These are phyloP conservation scores for Cercis canadensis DNA, from an alignment of 306 rosid species.

Conservation along the genomic window DNA sequence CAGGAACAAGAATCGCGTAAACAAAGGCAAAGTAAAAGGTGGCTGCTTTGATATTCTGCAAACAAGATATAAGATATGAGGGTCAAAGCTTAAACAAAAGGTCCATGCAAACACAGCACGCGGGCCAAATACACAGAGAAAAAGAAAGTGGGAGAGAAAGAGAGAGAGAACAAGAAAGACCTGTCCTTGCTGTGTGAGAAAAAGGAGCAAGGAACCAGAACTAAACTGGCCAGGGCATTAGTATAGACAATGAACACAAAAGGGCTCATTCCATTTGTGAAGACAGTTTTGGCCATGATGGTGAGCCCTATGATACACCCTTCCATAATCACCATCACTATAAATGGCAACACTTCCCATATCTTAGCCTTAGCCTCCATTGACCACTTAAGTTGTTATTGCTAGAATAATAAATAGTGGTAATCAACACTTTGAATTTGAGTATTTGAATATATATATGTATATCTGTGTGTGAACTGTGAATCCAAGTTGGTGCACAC, in stretches of 20 bases:
- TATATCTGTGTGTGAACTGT: no score
- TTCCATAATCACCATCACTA: conserved; percentile 69
- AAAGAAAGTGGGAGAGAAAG: no score
- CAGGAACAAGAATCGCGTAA: conserved; percentile 63
- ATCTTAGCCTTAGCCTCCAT: conserved; percentile 35
- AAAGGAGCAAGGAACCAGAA: conserved; percentile 66
- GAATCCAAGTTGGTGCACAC: conserved; percentile 4
- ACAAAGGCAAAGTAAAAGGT: conserved; percentile 57
- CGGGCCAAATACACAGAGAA: not conserved
- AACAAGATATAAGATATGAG: not conserved
- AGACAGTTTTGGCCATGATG: conserved; percentile 65
- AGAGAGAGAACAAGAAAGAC: conserved; percentile 26
- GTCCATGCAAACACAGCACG: conserved; percentile 12
- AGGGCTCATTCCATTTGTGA: conserved; percentile 73
- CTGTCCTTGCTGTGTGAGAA: conserved; percentile 49
- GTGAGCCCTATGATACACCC: conserved; percentile 71
- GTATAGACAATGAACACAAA: conserved; percentile 72
- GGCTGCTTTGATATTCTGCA: conserved; percentile 48
- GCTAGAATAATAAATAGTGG: no score
- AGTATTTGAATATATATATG: no score
- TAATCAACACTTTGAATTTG: no score
- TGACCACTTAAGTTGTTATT: no score
- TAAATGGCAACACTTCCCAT: conserved; percentile 55
- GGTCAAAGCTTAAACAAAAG: conserved; percentile 11
- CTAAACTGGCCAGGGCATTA: conserved; percentile 57